These are phyloP conservation scores for Crithidia bombi DNA, from an alignment of 208 protist species.

Conservation along the genomic window DNA sequence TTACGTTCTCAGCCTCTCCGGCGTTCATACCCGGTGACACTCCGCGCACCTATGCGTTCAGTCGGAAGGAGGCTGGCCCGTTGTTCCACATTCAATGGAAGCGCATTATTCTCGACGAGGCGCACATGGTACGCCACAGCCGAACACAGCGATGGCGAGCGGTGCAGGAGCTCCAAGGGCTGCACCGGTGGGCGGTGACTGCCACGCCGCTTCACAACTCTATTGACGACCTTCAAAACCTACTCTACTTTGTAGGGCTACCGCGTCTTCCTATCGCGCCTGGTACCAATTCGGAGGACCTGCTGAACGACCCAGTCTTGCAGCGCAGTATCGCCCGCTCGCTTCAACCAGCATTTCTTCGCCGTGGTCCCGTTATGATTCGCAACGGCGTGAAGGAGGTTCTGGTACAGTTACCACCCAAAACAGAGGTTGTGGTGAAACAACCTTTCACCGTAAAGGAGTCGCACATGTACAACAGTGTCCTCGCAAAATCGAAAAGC, in stretches of 20 bases:
- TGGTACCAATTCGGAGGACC: slow-evolving; percentile 65
- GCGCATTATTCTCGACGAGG: slow-evolving; percentile 95
- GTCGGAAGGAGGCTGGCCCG: slow-evolving; percentile 66
- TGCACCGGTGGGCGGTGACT: slow-evolving; percentile 92
- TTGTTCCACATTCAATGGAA: slow-evolving; percentile 93
- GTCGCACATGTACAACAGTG: slow-evolving; percentile 86
- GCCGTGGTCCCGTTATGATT: slow-evolving; percentile 88
- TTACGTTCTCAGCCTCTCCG: slow-evolving; percentile 65
- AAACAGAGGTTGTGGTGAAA: slow-evolving; percentile 70
- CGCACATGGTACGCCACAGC: slow-evolving; percentile 92
- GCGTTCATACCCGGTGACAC: slow-evolving; percentile 77
- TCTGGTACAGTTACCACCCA: slow-evolving; percentile 81
- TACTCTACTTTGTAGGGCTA: slow-evolving; percentile 85
- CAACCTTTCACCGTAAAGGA: slow-evolving; percentile 77
- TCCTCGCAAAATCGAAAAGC: slow-evolving; percentile 78
- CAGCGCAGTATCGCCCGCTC: slow-evolving; percentile 85
- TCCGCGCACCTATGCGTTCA: slow-evolving; percentile 60
- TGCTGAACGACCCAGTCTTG: slow-evolving; percentile 78
- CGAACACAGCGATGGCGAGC: slow-evolving; percentile 87
- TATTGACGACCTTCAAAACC: slow-evolving; percentile 92
- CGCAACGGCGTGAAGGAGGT: slow-evolving; percentile 81
- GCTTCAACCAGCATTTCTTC: slow-evolving; percentile 88
- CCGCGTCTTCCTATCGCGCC: slow-evolving; percentile 80
- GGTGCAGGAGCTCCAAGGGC: slow-evolving; percentile 75
- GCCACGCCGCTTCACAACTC: slow-evolving; percentile 95